phyloP scores from a whole-genome alignment of 495 filamentous ascomycete species.

The Hyaloscypha finlandica region DNA sequence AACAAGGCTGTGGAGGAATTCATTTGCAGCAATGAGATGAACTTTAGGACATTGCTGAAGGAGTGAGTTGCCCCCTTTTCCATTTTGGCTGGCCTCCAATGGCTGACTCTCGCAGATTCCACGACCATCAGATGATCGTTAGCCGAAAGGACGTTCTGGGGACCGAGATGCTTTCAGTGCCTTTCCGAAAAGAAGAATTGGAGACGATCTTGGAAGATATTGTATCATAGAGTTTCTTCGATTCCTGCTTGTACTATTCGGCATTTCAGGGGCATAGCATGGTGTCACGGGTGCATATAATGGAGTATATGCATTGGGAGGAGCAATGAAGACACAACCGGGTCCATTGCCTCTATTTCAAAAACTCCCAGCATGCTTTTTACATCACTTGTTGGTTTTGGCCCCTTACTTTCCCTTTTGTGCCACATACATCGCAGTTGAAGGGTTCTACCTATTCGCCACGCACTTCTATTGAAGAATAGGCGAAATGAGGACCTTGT shows the following conservation, averaged over 20 bases:
- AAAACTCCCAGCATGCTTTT: not conserved
- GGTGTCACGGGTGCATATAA: not conserved
- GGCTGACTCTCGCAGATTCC: constrained; percentile 60
- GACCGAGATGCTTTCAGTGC: constrained; percentile 81
- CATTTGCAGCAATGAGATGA: constrained; percentile 94
- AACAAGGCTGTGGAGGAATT: constrained; percentile 96
- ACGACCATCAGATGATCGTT: constrained; percentile 95
- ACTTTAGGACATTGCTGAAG: constrained; percentile 88
- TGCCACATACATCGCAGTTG: too few relatives aligned
- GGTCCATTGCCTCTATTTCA: not conserved
- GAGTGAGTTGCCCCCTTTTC: constrained; percentile 57
- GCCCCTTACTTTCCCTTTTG: too few relatives aligned
- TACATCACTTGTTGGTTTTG: too few relatives aligned
- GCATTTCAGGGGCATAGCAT: not conserved
- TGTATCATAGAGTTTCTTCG: constrained; percentile 39
- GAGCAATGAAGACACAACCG: not conserved
- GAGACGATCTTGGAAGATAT: constrained; percentile 88
- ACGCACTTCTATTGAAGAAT: too few relatives aligned
- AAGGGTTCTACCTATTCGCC: too few relatives aligned
- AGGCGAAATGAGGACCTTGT: too few relatives aligned
- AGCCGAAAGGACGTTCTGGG: constrained; percentile 82
- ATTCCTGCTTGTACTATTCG: not conserved
- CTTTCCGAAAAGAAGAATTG: constrained; percentile 84
- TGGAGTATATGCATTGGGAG: not conserved
- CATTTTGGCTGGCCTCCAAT: not conserved